Base-by-base conservation (phyloP, 2,329 filamentous ascomycete genomes). In the Curvularia lunata region DNA sequence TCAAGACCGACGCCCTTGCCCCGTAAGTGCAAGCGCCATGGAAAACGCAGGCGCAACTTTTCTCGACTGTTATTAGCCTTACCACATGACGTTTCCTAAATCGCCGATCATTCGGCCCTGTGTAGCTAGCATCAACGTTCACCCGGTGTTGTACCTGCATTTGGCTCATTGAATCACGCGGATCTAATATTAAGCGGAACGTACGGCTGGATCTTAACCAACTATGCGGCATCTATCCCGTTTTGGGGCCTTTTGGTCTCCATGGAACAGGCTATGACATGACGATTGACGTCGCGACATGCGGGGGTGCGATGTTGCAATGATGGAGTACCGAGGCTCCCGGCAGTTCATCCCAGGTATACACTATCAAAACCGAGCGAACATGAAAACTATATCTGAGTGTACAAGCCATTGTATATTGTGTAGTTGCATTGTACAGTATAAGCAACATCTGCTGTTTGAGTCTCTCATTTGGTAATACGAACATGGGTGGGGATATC, bases 291-390 rank as follows among this genome's bases (percentile, higher is more conserved):
- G 56, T 63, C 41, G 40, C 41, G 28, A 52, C 41, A 37, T 52
- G 30, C 28, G 28, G 23, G 62, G 60, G 41, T 57, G 13, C 30
- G 50, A 61, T 61, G 53, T 58, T 59, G 63, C 50, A 55, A 65
- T 65, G 8, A 43, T 40, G 19, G 30, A 19, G 32, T 43, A 13
- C 34, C 34, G 41, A 32, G 32, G 19, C 8, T 40, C 6, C 5
- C 28, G 13, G 5, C 12, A 3, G 5, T 12, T 30, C 28, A 12
- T 30, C 12, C 28, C 28, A 10, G 8, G 7, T 10, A 1, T 2
- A 2, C 8, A 30, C 28, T 30, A 30, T 12, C 10, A 30, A 30
- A 10, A 30, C 12, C 12, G 8, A 30, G 28, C 10, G 8, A 9
- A 30, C 6, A 30, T 30, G 8, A 8, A 1, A 30, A 12, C 10